Percentiles rank a stretch among this genome's conserved stretches.
Evolutionary conservation across 208 protist species (phyloP).

Genomic region (Trypanosoma mega): DNA sequence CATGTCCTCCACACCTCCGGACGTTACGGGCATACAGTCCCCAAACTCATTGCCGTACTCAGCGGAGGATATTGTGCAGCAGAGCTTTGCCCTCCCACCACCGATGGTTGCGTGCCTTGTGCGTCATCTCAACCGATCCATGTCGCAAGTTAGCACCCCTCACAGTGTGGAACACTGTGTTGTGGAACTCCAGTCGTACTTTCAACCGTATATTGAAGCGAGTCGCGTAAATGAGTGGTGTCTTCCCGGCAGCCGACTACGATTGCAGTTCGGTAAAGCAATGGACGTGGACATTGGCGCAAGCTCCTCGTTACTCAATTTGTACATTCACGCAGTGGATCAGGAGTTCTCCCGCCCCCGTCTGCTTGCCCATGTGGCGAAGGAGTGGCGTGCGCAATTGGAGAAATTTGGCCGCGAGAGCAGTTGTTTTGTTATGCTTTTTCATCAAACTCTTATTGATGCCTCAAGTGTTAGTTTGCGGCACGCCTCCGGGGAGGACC

Average conservation of each 20-base stretch:
- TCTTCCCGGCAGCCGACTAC: slow-evolving; percentile 41
- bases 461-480: slow-evolving; percentile 24
- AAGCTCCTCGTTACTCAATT: slow-evolving; percentile 47
- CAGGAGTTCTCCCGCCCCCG: slow-evolving; percentile 49
- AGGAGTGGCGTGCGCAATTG: slow-evolving; percentile 54
- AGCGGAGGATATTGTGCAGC: slow-evolving; percentile 19
- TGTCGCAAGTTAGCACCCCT: slow-evolving; percentile 49
- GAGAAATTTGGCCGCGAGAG: slow-evolving; percentile 36
- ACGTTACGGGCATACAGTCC: too few species aligned
- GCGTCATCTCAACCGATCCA: slow-evolving; percentile 48
- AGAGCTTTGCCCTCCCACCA: slow-evolving; percentile 37
- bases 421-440: slow-evolving; percentile 57
- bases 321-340: slow-evolving; percentile 63
- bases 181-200: slow-evolving; percentile 54
- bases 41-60: too few species aligned
- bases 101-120: slow-evolving; percentile 64
- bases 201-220: slow-evolving; percentile 29
- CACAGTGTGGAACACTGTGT: slow-evolving; percentile 53
- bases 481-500: background rate
- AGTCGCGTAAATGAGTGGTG: slow-evolving; percentile 17
- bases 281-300: slow-evolving; percentile 41
- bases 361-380: slow-evolving; percentile 44
- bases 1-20: too few species aligned
- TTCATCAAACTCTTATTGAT: slow-evolving; percentile 54
- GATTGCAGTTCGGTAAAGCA: slow-evolving; percentile 68